Conservation (phyloP, 345 rosid species). For the Erysimum cheiranthoides region DNA sequence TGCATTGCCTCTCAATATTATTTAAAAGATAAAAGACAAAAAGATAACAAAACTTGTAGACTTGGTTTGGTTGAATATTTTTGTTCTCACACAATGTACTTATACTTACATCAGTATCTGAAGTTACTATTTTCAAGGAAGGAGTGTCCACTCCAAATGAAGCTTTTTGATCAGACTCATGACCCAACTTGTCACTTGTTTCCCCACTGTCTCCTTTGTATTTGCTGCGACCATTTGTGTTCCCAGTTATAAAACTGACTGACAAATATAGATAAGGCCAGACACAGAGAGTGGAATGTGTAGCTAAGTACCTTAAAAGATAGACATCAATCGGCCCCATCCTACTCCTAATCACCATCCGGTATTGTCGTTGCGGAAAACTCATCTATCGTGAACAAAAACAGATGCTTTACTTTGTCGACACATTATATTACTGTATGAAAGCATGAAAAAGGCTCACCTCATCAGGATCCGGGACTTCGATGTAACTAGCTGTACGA, state of each 20-base stretch:
- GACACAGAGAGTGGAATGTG: not conserved
- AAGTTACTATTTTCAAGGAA: slow-evolving; percentile 62
- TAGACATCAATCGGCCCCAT: slow-evolving; percentile 71
- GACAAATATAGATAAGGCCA: not conserved
- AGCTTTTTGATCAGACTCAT: slow-evolving; percentile 33
- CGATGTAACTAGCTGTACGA: slow-evolving; percentile 71
- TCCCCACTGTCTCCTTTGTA: slow-evolving; percentile 51
- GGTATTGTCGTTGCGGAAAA: slow-evolving; percentile 62
- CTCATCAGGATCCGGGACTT: slow-evolving; percentile 83
- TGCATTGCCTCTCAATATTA: too few species aligned
- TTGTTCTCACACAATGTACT: too few species aligned
- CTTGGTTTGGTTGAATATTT: too few species aligned
- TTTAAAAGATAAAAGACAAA: not conserved
- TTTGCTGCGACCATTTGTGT: slow-evolving; percentile 55
- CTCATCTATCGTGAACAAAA: slow-evolving; percentile 49
- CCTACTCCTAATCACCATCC: slow-evolving; percentile 69
- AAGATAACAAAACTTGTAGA: too few species aligned
- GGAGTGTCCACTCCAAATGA: slow-evolving; percentile 45
- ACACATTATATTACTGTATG: slow-evolving; percentile 2
- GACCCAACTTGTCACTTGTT: slow-evolving; percentile 31
- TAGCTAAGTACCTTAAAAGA: slow-evolving; percentile 59
- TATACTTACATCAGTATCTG: slow-evolving; percentile 61
- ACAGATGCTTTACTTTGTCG: slow-evolving; percentile 19
- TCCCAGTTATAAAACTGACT: slow-evolving; percentile 4
- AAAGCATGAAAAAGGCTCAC: slow-evolving; percentile 37